phyloP scores from a whole-genome alignment of 805 yeast genomes.

The Yamadazyma endophytica region DNA sequence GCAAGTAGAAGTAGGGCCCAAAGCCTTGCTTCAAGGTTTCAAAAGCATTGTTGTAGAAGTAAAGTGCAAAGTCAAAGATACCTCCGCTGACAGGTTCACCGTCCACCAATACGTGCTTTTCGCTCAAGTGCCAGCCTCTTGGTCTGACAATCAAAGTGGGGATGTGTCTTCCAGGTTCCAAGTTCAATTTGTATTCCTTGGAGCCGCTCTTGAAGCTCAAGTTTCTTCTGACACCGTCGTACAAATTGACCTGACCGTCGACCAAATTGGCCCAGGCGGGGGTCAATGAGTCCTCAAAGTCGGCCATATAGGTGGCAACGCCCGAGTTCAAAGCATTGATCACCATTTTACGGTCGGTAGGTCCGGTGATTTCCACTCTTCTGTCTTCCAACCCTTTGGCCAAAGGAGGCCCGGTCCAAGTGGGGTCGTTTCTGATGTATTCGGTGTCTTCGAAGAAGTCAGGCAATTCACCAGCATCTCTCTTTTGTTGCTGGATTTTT shows the following conservation, averaged over 20 bases:
- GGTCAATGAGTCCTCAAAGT: conserved; percentile 79
- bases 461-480: conserved; percentile 61
- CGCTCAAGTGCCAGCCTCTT: conserved; percentile 84
- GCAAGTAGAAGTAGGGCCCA: conserved; percentile 80
- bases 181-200: conserved; percentile 41
- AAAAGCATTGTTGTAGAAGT: conserved; percentile 71
- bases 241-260: conserved; percentile 76
- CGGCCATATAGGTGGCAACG: conserved; percentile 83
- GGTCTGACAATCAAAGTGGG: conserved; percentile 84
- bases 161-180: conserved; percentile 49
- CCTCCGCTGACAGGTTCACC: conserved; percentile 78
- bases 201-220: conserved; percentile 40
- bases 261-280: conserved; percentile 81
- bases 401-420: conserved; percentile 71
- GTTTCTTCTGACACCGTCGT: conserved; percentile 70
- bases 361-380: conserved; percentile 81
- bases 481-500: conserved; percentile 51
- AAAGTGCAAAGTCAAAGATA: conserved; percentile 73
- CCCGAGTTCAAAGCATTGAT: conserved; percentile 75
- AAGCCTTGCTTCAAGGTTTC: conserved; percentile 58
- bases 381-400: conserved; percentile 73
- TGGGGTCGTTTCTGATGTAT: conserved; percentile 63
- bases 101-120: conserved; percentile 65
- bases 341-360: conserved; percentile 80
- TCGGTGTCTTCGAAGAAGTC: conserved; percentile 67